These are phyloP conservation scores for Exophiala oligosperma DNA, from an alignment of 2,329 filamentous ascomycete genomes.

Conservation along the genomic window DNA sequence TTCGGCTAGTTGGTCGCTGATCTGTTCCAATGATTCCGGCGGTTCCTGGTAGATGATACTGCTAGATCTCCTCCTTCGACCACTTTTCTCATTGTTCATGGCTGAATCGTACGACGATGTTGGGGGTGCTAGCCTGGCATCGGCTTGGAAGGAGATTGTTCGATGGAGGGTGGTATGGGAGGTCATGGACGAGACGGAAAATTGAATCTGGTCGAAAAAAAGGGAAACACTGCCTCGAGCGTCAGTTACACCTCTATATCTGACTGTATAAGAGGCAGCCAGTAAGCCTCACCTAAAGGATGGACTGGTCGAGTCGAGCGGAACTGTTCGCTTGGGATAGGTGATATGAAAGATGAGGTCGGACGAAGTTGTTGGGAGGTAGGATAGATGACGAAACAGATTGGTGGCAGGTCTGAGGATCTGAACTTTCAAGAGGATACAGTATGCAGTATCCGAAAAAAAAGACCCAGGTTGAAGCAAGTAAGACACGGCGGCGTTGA, in stretches of 20 bases:
- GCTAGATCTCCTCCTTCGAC: conserved; percentile 89
- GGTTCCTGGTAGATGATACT: conserved; percentile 98
- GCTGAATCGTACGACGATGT: conserved; percentile 52
- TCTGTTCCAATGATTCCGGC: conserved; percentile 92
- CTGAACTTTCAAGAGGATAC: background rate
- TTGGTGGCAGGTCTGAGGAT: conserved; percentile 6
- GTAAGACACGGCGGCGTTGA: conserved; percentile 6
- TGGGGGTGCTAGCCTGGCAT: conserved; percentile 65
- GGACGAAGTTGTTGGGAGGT: conserved; percentile 1
- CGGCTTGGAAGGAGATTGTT: conserved; percentile 88
- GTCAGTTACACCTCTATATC: conserved; percentile 1
- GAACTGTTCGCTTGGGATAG: conserved; percentile 10
- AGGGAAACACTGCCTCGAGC: background rate
- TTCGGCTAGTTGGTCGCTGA: conserved; percentile 90
- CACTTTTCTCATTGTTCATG: conserved; percentile 64
- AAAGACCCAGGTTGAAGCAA: conserved; percentile 2
- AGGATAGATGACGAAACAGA: conserved; percentile 9
- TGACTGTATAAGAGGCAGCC: background rate
- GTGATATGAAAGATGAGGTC: conserved; percentile 13
- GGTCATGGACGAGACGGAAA: conserved; percentile 26
- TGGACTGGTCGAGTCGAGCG: background rate
- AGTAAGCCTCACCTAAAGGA: background rate
- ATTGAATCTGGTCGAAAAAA: background rate
- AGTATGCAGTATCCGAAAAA: conserved; percentile 1
- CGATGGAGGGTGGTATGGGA: conserved; percentile 75